Conservation (phyloP, 2,329 filamentous ascomycete genomes). For the Amauroascus verrucosus region DNA sequence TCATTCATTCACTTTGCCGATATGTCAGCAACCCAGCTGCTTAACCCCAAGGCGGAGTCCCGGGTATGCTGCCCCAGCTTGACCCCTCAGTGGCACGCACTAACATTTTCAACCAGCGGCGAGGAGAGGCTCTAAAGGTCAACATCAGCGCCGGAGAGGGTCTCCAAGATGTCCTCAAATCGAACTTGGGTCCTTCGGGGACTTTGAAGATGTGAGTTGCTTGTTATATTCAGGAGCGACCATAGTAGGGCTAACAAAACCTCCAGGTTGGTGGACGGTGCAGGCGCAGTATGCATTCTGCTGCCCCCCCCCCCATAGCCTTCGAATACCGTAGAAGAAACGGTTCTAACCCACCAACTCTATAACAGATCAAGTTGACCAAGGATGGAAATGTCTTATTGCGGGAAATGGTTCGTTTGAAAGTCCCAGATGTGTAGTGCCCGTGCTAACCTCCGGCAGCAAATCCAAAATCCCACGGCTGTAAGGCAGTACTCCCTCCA, state of each 20-base stretch:
- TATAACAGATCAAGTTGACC: constrained; percentile 78
- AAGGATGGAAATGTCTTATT: constrained; percentile 90
- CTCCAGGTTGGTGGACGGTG: constrained; percentile 50
- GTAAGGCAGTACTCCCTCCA: no score
- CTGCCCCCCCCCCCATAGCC: no score
- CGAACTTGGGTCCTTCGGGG: constrained; percentile 84
- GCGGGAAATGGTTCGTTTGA: constrained; percentile 49
- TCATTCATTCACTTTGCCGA: no score
- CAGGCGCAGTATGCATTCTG: constrained; percentile 43
- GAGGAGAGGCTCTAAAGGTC: constrained; percentile 90
- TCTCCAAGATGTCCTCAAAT: constrained; percentile 85
- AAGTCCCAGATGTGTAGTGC: constrained; percentile 3
- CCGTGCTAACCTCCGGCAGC: constrained; percentile 38
- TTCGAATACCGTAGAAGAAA: no score
- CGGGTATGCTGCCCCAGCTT: constrained; percentile 66
- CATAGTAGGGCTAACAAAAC: constrained; percentile 19
- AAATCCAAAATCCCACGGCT: constrained; percentile 97
- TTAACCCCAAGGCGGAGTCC: constrained; percentile 98
- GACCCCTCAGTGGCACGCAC: constrained; percentile 19
- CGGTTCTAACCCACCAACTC: constrained; percentile 18
- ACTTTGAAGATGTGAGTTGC: constrained; percentile 86
- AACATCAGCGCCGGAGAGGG: constrained; percentile 97
- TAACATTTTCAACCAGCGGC: constrained; percentile 55
- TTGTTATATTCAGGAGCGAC: neutral
- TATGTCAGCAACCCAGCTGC: constrained; percentile 98